A percentile compares a stretch with the other conserved stretches of the same genome.
Evolutionary conservation across 331 rosid species (phyloP).

Genomic region (Saraca asoca): DNA sequence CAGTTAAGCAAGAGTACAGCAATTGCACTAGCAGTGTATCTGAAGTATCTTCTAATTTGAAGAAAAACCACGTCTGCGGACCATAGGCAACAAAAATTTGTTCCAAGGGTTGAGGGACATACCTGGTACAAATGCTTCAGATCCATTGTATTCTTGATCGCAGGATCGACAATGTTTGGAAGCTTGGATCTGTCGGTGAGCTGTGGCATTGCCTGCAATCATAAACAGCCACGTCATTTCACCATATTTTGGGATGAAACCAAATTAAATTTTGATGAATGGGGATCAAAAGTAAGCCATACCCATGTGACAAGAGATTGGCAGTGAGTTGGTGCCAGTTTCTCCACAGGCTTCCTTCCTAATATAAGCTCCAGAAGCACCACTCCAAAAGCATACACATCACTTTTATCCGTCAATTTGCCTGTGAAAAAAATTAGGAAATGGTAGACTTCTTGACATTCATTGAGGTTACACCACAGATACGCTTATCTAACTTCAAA

Average conservation of each 20-base stretch:
- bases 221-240: constrained; percentile 22
- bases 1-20: no score
- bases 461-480: no score
- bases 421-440: constrained; percentile 45
- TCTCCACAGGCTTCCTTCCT: constrained; percentile 87
- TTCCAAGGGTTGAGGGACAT: constrained; percentile 1
- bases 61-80: no score
- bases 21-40: no score
- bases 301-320: constrained; percentile 99
- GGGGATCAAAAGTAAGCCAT: constrained; percentile 31
- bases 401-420: constrained; percentile 89
- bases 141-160: constrained; percentile 81
- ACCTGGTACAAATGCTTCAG: constrained; percentile 93
- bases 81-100: no score
- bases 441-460: no score
- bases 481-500: no score
- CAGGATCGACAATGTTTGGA: constrained; percentile 76
- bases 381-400: constrained; percentile 85
- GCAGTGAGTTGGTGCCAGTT: constrained; percentile 79
- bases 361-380: constrained; percentile 85
- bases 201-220: constrained; percentile 92
- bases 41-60: no score
- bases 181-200: constrained; percentile 90
- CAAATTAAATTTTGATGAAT: constrained; percentile 5
- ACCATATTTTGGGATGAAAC: no score